Evolutionary conservation across 176 grass and related monocot genomes (phyloP).

Genomic region (Zoysia pacifica): DNA sequence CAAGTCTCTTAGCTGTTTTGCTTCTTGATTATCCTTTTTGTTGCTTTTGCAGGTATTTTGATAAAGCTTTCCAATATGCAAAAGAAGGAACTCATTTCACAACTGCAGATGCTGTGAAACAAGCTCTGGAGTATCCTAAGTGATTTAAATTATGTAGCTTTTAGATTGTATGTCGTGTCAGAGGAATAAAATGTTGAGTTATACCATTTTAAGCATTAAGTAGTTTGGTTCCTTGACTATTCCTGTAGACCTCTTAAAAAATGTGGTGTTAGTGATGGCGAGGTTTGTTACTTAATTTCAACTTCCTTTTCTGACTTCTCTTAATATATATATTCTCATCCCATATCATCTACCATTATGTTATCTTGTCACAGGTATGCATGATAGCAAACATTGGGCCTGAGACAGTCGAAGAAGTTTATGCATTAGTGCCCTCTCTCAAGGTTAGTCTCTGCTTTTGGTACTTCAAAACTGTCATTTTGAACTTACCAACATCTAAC

Average conservation of each 20-base stretch:
- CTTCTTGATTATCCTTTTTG: constrained; percentile 16
- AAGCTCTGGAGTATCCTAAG: constrained; percentile 78
- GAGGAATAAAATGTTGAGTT: not conserved
- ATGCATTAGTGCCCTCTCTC: constrained; percentile 87
- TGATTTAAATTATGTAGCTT: not conserved
- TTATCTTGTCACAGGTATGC: constrained; percentile 60
- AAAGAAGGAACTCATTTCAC: constrained; percentile 66
- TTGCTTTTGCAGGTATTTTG: constrained; percentile 67
- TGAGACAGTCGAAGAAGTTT: constrained; percentile 82
- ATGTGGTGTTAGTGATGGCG: constrained; percentile 65
- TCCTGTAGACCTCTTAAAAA: constrained; percentile 72
- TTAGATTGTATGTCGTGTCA: constrained; percentile 20
- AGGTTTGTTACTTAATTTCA: constrained; percentile 57
- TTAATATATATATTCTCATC: constrained; percentile 17
- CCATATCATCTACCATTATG: constrained; percentile 1
- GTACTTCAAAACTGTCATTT: constrained; percentile 16
- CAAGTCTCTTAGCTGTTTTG: constrained; percentile 19
- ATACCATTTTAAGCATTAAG: constrained; percentile 14
- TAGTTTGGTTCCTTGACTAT: constrained; percentile 58
- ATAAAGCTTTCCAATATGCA: constrained; percentile 81
- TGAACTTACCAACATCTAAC: constrained; percentile 13
- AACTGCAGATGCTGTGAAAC: constrained; percentile 57
- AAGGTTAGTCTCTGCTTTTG: constrained; percentile 63
- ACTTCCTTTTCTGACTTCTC: constrained; percentile 13
- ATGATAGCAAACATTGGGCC: constrained; percentile 87